Evolutionary conservation across 768 basidiomycete species (phyloP).

Genomic region (Lactarius vividus): DNA sequence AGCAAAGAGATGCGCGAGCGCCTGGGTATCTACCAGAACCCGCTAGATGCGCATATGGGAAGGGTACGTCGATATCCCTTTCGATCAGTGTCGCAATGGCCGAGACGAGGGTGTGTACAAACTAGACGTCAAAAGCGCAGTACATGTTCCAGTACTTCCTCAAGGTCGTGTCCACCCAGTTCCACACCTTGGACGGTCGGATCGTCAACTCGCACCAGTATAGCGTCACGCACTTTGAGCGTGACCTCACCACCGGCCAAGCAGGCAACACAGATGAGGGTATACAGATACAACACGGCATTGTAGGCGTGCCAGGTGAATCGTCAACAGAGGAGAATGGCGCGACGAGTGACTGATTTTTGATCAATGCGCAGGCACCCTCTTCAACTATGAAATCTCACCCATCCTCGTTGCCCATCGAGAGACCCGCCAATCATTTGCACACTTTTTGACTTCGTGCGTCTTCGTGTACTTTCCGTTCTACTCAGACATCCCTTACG

Average conservation of each 20-base stretch:
- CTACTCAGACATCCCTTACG: slow-evolving; percentile 7
- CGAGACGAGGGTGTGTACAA: neutral
- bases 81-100: neutral
- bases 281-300: slow-evolving; percentile 71
- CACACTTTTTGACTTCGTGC: slow-evolving; percentile 96
- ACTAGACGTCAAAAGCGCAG: slow-evolving; percentile 68
- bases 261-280: slow-evolving; percentile 58
- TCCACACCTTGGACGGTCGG: slow-evolving; percentile 77
- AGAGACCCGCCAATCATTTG: slow-evolving; percentile 91
- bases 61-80: slow-evolving; percentile 41
- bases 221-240: slow-evolving; percentile 93
- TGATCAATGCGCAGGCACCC: slow-evolving; percentile 51
- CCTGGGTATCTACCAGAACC: slow-evolving; percentile 71
- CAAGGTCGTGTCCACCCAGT: slow-evolving; percentile 96
- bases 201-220: slow-evolving; percentile 89
- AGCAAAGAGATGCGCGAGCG: slow-evolving; percentile 63
- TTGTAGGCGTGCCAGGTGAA: slow-evolving; percentile 65
- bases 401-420: slow-evolving; percentile 92
- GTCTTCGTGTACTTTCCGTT: slow-evolving; percentile 35
- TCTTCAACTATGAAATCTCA: slow-evolving; percentile 96
- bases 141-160: slow-evolving; percentile 99
- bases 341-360: neutral
- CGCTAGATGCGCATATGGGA: slow-evolving; percentile 66
- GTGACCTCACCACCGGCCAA: slow-evolving; percentile 71
- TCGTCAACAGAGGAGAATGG: neutral